Base-by-base conservation (phyloP, 1,284 basidiomycete species). In the Puccinia horiana region DNA sequence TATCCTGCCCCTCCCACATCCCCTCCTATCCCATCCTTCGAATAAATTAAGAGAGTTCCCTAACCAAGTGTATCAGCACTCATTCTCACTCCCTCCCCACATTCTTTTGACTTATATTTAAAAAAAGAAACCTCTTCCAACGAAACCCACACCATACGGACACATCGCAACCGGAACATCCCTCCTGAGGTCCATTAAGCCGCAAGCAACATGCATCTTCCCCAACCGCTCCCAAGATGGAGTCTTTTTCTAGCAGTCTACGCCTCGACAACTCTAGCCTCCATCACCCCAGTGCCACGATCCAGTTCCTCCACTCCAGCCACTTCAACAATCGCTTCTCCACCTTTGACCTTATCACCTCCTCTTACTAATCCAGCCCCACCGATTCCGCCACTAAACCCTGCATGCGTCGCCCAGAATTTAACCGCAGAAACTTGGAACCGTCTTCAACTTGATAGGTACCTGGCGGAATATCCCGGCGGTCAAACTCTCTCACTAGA, bases 351-450 rank as follows among this genome's bases (percentile, higher is more conserved):
- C 65, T 8, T n/a, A 23, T 26, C 70, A 1, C 70, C 58, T 18
- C 56, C 29, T n/a, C 35, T 18, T 23, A 16, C 37, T n/a, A 11
- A 2, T 8, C 2, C 37, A 2, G 37, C 32, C 16, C 2, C 76
- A 14, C 4, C 47, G 9, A n/a, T 26, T 0, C 37, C 76, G 9
- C 49, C 61, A 12, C 52, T 14, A 32, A 56, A 81, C 63, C 42
- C 52, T 23, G 16, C 52, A 12, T 81, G 78, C 58, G 69, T 73
- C 29, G 69, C 69, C 29, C 63, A 56, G 52, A 74, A 73, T 40
- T 42, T 81, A 12, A 81, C 69, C 5, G 44, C 56, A 37, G 70
- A 73, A 1, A 81, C 79, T 26, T 81, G 79, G 79, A 75, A 35
- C 9, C 56, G 73, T 11, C 58, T 81, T 0, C 69, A 81, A 58